Evolutionary conservation across 768 basidiomycete species (phyloP), one percentile per base, ranked within the genome.

Genomic region (Tylopilus plumbeoviolaceoides): DNA sequence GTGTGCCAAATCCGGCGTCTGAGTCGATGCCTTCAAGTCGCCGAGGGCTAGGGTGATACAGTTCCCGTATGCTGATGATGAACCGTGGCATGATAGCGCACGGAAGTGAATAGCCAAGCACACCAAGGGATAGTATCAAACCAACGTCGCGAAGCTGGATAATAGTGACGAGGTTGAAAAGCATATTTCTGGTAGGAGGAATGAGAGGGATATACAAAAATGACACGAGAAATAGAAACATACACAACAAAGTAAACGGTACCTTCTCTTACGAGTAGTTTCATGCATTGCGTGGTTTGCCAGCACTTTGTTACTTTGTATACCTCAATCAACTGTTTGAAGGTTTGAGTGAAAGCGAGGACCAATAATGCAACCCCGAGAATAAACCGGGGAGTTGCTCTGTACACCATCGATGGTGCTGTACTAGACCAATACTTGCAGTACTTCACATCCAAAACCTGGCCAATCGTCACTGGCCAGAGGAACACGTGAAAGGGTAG

Each of bases 161-260:
- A 3, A 33, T 3, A 12, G 9, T 33, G 12, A 33, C 11, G 31
- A 33, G 31, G 31, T 8, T 33, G 31, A 33, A 33, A 33, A 33
- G 4, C 23, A 23, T 23, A 23, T 23, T 23, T 5, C 23, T 23
- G 23, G 11, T 33, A 33, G n/a, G 35, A n/a, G 23, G 5, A 12
- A 12, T 33, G 31, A 33, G 31, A 33, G 21, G 4, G 31, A 11
- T 12, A 33, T 33, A 33, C 12, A 12, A 12, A 33, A 12, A 33
- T 33, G 31, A 33, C 31, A 33, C 12, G 11, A 33, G 10, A 12
- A 33, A 3, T 8, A 6, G 1, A 2, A 17, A 52, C 60, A 2
- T 38, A 61, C 60, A 30, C 31, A 2, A 58, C 1, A 17, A 61
- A 61, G n/a, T 55, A 61, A 8, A 48, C 18, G 0, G 41, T 17